Evolutionary conservation across 2,329 filamentous ascomycete genomes (phyloP), one percentile per base, ranked within the genome.

Genomic region (Claviceps fusiformis): DNA sequence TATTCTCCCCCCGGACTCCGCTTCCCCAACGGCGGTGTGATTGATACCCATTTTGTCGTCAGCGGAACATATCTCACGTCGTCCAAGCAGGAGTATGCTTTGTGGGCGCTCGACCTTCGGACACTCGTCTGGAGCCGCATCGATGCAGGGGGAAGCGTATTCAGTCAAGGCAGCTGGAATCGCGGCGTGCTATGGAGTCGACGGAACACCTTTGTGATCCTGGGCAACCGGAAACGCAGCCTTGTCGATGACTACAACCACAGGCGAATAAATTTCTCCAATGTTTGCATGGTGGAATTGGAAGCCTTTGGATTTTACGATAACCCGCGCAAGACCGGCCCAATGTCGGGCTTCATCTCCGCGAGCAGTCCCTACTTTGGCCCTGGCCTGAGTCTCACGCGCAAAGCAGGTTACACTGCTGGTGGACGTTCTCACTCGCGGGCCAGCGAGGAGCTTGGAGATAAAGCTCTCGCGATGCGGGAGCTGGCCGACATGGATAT

Each of bases 161-260:
- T 98, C 68, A 92, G 89, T 64, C 89, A 95, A 67, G 93, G 93
- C 48, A 97, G 92, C 69, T 98, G 93, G 93, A 98, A 98, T 66
- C 80, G 93, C 56, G 93, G 93, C 45, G 82, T 98, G 35, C 71
- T 98, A 8, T 98, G 93, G 93, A 87, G 88, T 64, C 81, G 92
- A 47, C 81, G 93, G 59, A 98, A 96, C 66, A 89, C 89, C 0
- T 98, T 97, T 71, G 90, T 97, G 39, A 92, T 98, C 59, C 77
- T 98, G 43, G 93, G 93, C 50, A 95, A 96, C 68, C 82, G 93
- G 43, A 95, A 95, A 70, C 79, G 93, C 59, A 96, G 88, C 62
- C 77, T 98, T 37, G 92, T 97, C 0, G 92, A 98, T 62, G 93
- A 98, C 69, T 98, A 98, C 70, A 97, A 97, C 67, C 93, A 97